Evolutionary conservation across 345 rosid genomes (phyloP).

Genomic region (Hibiscus trionum): DNA sequence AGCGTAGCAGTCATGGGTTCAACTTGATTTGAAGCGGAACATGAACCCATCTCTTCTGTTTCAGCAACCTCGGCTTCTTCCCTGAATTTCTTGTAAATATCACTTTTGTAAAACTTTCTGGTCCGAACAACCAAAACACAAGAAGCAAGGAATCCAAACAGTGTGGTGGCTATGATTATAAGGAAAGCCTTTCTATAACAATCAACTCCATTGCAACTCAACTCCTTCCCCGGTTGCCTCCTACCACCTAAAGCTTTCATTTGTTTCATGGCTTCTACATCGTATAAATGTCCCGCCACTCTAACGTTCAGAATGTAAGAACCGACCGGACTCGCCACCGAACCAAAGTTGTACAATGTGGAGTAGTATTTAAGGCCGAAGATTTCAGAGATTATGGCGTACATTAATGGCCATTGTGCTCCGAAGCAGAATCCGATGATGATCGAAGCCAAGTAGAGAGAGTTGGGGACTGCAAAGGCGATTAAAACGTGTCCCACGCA

Average conservation of each 20-base stretch:
- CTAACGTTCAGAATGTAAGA: conserved; percentile 36
- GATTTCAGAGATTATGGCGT: conserved; percentile 45
- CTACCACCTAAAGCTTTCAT: conserved; percentile 15
- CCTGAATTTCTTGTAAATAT: conserved; percentile 23
- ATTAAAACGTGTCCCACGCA: conserved; percentile 41
- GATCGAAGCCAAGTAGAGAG: conserved; percentile 40
- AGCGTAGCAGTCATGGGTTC: too few relatives aligned
- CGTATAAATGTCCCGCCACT: conserved; percentile 46
- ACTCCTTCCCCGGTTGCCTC: conserved; percentile 19
- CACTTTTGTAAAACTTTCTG: conserved; percentile 37
- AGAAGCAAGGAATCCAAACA: conserved; percentile 38
- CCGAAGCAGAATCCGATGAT: conserved; percentile 49
- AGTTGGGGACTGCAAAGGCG: conserved; percentile 39
- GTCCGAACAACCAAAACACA: conserved; percentile 39
- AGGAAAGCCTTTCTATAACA: conserved; percentile 39
- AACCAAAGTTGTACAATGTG: conserved; percentile 38
- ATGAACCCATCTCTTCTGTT: too few relatives aligned
- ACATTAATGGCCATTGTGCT: conserved; percentile 40
- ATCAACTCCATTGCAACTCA: conserved; percentile 31
- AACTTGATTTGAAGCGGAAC: too few relatives aligned
- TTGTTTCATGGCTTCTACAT: conserved; percentile 37
- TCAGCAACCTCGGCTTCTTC: too few relatives aligned
- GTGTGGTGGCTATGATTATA: conserved; percentile 31
- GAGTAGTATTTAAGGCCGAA: conserved; percentile 52
- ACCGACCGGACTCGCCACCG: conserved; percentile 41